phyloP scores from a whole-genome alignment of 768 basidiomycete genomes.

The Amanita thiersii region DNA sequence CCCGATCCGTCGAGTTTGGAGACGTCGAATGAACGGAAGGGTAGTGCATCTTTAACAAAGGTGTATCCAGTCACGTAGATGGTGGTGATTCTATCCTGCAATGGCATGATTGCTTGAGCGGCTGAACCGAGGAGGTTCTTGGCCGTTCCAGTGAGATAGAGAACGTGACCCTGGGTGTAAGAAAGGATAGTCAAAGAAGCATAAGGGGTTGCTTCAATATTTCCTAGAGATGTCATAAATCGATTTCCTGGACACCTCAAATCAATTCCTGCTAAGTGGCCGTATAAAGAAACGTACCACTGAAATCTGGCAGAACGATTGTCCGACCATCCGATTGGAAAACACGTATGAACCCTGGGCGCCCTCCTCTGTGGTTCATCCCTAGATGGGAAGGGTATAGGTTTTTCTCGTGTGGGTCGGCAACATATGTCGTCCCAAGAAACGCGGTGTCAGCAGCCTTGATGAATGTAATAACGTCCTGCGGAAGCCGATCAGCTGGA shows the following conservation, averaged over 20 bases:
- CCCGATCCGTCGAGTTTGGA: conserved; percentile 14
- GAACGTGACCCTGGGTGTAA: conserved; percentile 44
- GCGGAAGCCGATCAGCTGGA: conserved; percentile 33
- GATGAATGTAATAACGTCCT: conserved; percentile 41
- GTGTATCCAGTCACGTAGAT: conserved; percentile 43
- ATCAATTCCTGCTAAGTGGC: no score
- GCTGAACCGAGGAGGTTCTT: conserved; percentile 37
- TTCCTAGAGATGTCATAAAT: conserved; percentile 56
- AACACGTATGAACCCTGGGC: conserved; percentile 57
- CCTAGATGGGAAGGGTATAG: conserved; percentile 50
- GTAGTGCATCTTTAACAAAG: conserved; percentile 45
- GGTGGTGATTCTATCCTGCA: conserved; percentile 41
- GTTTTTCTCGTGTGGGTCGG: conserved; percentile 25
- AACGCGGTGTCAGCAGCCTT: conserved; percentile 44
- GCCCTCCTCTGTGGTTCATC: conserved; percentile 58
- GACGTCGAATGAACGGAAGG: conserved; percentile 29
- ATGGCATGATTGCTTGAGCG: conserved; percentile 47
- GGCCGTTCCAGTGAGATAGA: conserved; percentile 57
- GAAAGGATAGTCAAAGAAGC: conserved; percentile 51
- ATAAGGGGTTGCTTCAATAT: conserved; percentile 47
- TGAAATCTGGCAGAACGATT: conserved; percentile 51
- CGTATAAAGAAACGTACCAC: conserved; percentile 29
- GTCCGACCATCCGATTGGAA: conserved; percentile 45
- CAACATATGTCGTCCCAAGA: conserved; percentile 43
- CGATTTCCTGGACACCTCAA: conserved; percentile 38